phyloP scores from a whole-genome alignment of 768 basidiomycete species.

The Termitomyces sp. region DNA sequence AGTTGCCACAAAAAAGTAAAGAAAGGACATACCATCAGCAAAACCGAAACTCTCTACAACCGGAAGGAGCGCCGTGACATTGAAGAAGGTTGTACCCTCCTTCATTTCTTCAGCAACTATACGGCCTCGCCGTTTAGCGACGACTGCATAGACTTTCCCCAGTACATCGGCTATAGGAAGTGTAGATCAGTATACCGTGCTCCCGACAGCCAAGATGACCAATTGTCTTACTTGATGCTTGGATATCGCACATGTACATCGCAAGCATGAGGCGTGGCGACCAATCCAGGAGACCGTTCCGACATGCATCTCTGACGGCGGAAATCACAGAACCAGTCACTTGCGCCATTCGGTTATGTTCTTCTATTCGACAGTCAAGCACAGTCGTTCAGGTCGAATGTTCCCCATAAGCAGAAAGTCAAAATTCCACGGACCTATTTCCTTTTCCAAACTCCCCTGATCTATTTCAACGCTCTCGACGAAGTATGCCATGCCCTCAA shows the following conservation, averaged over 20 bases:
- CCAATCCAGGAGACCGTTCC: slow-evolving; percentile 92
- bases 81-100: slow-evolving; percentile 94
- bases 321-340: slow-evolving; percentile 90
- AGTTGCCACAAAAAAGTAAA: background rate
- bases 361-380: slow-evolving; percentile 40
- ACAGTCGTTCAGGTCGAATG: slow-evolving; percentile 16
- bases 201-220: background rate
- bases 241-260: slow-evolving; percentile 99
- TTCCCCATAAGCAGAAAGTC: background rate
- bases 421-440: slow-evolving; percentile 52
- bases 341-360: slow-evolving; percentile 78
- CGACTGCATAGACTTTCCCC: slow-evolving; percentile 95
- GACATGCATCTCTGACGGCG: slow-evolving; percentile 83
- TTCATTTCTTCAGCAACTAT: slow-evolving; percentile 99
- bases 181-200: slow-evolving; percentile 6
- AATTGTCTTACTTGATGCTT: slow-evolving; percentile 80
- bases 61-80: slow-evolving; percentile 83
- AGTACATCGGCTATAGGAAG: slow-evolving; percentile 85
- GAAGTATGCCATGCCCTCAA: slow-evolving; percentile 90
- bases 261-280: slow-evolving; percentile 95
- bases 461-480: slow-evolving; percentile 75
- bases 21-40: slow-evolving; percentile 72
- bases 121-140: slow-evolving; percentile 84
- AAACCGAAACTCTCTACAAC: slow-evolving; percentile 98
- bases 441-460: slow-evolving; percentile 51